Conservation (phyloP, 140 eudicot species). For the Anethum foeniculum region DNA sequence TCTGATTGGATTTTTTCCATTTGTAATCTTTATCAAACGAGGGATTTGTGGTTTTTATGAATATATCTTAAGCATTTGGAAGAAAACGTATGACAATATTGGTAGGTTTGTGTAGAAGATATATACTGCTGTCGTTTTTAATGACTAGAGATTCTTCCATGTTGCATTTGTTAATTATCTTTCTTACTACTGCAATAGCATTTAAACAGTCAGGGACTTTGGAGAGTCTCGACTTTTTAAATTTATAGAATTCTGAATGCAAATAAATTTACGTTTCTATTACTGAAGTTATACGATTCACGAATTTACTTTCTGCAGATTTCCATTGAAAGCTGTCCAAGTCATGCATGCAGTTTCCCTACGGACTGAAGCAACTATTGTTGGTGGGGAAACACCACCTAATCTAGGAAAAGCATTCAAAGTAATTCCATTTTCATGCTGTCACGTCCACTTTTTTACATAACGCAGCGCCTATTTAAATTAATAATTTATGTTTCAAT, state of each 20-base stretch:
- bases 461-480: background rate
- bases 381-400: conserved; percentile 53
- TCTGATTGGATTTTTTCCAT: background rate
- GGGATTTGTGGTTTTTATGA: no score
- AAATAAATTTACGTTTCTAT: background rate
- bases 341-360: conserved; percentile 98
- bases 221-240: background rate
- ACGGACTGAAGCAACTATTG: conserved; percentile 81
- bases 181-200: background rate
- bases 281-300: background rate
- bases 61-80: no score
- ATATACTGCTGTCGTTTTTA: background rate
- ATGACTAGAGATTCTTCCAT: background rate
- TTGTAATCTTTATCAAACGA: background rate
- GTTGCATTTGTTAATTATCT: background rate
- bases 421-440: conserved; percentile 29
- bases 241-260: background rate
- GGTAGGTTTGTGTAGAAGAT: background rate
- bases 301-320: conserved; percentile 37
- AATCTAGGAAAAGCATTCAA: conserved; percentile 82
- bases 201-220: background rate
- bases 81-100: background rate
- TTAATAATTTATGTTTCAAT: background rate
- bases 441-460: background rate
- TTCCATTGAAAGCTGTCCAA: conserved; percentile 93